These are phyloP conservation scores for Pinus albicaulis DNA, from an alignment of 75 land plant genomes.

Conservation along the genomic window DNA sequence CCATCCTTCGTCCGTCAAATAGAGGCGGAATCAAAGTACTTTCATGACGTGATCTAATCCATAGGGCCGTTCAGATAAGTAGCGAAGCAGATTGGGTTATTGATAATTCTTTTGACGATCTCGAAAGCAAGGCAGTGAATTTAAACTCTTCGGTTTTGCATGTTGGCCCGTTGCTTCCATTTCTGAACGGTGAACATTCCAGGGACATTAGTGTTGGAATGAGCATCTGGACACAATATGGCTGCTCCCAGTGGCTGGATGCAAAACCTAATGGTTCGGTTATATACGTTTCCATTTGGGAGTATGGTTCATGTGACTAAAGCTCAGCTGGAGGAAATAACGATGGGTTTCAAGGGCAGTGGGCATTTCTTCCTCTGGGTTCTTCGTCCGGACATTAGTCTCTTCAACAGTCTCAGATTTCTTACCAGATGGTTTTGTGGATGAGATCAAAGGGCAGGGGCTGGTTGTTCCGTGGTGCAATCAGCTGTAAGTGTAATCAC, in stretches of 20 bases:
- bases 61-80: neutral
- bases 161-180: neutral
- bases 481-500: slow-evolving; percentile 3
- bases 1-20: neutral
- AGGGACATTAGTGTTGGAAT: neutral
- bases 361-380: slow-evolving; percentile 15
- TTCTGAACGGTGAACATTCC: neutral
- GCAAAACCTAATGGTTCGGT: neutral
- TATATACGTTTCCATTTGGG: slow-evolving; percentile 11
- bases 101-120: neutral
- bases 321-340: slow-evolving; percentile 9
- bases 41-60: neutral
- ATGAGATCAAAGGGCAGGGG: neutral
- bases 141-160: neutral
- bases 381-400: neutral
- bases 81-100: neutral
- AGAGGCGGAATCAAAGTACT: neutral
- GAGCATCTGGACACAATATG: neutral
- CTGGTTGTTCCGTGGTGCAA: neutral
- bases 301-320: neutral
- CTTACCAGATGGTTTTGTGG: neutral
- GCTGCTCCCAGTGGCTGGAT: slow-evolving; percentile 1
- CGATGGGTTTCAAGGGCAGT: slow-evolving; percentile 5
- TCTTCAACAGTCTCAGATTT: neutral
- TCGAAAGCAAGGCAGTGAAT: neutral